phyloP scores from a whole-genome alignment of 2,329 filamentous ascomycete species.

The Trematosphaeria pertusa region DNA sequence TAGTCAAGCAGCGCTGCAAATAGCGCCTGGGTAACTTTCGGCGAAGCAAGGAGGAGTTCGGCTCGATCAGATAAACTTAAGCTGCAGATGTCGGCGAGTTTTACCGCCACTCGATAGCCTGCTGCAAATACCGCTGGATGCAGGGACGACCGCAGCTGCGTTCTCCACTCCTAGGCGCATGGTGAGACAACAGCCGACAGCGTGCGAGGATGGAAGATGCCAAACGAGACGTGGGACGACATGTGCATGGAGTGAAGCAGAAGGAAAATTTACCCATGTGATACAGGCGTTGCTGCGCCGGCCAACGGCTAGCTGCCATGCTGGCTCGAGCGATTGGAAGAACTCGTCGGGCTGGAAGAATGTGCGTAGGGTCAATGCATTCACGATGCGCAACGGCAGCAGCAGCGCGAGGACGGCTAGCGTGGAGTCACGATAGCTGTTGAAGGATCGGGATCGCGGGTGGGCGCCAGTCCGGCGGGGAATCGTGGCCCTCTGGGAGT shows the following conservation, averaged over 20 bases:
- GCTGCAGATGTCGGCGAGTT: conserved; percentile 62
- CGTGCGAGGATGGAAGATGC: neutral
- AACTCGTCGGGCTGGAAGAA: conserved; percentile 99
- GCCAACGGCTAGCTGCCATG: conserved; percentile 89
- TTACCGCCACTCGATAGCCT: conserved; percentile 70
- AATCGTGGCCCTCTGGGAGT: conserved; percentile 41
- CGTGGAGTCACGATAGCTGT: conserved; percentile 42
- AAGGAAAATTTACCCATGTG: conserved; percentile 76
- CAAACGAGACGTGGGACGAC: neutral
- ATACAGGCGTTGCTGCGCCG: conserved; percentile 81
- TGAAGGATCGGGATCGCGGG: conserved; percentile 21
- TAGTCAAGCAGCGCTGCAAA: conserved; percentile 82
- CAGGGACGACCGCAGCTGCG: conserved; percentile 85
- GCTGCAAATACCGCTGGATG: conserved; percentile 87
- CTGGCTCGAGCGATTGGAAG: conserved; percentile 94
- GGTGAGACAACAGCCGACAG: conserved; percentile 34
- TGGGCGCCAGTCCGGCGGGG: conserved; percentile 28
- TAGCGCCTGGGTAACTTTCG: conserved; percentile 77
- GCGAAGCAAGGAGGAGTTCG: conserved; percentile 72
- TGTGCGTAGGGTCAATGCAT: conserved; percentile 78
- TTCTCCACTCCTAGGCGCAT: conserved; percentile 80
- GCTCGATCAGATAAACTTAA: conserved; percentile 65
- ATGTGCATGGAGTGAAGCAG: neutral
- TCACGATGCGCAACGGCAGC: conserved; percentile 77
- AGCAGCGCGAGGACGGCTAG: conserved; percentile 44